These are phyloP conservation scores for Picea sitchensis DNA, from an alignment of 75 land plant species.

Conservation along the genomic window DNA sequence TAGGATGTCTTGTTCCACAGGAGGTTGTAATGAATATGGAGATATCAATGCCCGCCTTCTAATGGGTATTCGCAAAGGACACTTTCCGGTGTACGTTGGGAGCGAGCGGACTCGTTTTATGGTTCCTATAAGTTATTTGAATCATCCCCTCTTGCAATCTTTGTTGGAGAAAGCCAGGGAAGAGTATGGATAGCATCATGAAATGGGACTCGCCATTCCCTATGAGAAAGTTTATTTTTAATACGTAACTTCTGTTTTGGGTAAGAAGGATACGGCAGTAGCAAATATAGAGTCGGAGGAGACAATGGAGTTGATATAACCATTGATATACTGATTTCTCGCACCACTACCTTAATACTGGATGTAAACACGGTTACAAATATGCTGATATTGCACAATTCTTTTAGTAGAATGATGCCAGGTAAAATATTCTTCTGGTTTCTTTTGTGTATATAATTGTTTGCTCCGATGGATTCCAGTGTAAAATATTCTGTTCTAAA, in stretches of 20 bases:
- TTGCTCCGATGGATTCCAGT: no score
- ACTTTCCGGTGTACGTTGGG: slow-evolving; percentile 38
- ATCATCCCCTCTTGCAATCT: slow-evolving; percentile 37
- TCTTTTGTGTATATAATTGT: no score
- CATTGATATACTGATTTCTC: no score
- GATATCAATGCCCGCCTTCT: slow-evolving; percentile 22
- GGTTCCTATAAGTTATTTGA: slow-evolving; percentile 38
- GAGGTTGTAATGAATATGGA: slow-evolving; percentile 4
- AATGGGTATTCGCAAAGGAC: slow-evolving; percentile 62
- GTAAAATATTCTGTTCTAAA: no score
- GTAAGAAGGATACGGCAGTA: neutral
- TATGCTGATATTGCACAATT: no score
- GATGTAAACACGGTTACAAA: no score
- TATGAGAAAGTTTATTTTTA: slow-evolving; percentile 44
- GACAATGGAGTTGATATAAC: neutral
- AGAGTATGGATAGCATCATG: slow-evolving; percentile 31
- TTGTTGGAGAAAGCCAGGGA: slow-evolving; percentile 14
- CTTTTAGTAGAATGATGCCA: no score
- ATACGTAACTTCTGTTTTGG: slow-evolving; percentile 26
- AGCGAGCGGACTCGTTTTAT: slow-evolving; percentile 29
- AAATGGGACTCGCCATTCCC: slow-evolving; percentile 56
- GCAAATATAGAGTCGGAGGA: neutral
- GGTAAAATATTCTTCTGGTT: no score
- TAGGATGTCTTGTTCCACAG: neutral
- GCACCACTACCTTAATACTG: no score